These are phyloP conservation scores for Diplocarpon mali DNA, from an alignment of 2,329 filamentous ascomycete genomes.

Conservation along the genomic window DNA sequence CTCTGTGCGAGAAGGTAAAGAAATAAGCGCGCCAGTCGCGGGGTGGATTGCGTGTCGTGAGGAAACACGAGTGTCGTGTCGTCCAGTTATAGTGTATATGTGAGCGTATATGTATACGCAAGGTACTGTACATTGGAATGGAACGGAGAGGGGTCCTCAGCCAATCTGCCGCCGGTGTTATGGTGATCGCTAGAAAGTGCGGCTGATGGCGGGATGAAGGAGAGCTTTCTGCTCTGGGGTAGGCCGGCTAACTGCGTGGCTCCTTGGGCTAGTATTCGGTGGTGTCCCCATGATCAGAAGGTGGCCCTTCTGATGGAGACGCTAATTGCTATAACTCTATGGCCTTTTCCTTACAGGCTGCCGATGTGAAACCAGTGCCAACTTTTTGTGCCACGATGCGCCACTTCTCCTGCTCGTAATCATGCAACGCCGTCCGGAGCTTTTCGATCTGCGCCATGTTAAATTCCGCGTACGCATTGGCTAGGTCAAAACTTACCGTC, in stretches of 20 bases:
- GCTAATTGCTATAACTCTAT: constrained; percentile 28
- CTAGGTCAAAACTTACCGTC: constrained; percentile 52
- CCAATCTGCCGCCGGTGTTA: too few species aligned
- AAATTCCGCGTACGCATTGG: constrained; percentile 6
- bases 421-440: constrained; percentile 63
- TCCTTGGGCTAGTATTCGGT: constrained; percentile 22
- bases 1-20: too few species aligned
- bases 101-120: too few species aligned
- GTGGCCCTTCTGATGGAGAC: constrained; percentile 27
- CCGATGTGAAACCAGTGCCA: constrained; percentile 78
- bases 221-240: too few species aligned
- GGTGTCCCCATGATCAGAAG: constrained; percentile 28
- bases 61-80: too few species aligned
- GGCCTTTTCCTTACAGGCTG: constrained; percentile 63
- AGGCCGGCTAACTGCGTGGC: constrained; percentile 8
- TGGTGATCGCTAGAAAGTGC: background rate
- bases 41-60: too few species aligned
- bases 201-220: constrained; percentile 8
- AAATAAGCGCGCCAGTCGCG: too few species aligned
- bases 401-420: constrained; percentile 90
- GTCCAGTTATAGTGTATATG: too few species aligned
- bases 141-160: too few species aligned
- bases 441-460: constrained; percentile 53
- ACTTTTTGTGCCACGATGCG: constrained; percentile 85
- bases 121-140: too few species aligned